Conservation (phyloP, 768 basidiomycete species). For the Boletus vinaceobasis region DNA sequence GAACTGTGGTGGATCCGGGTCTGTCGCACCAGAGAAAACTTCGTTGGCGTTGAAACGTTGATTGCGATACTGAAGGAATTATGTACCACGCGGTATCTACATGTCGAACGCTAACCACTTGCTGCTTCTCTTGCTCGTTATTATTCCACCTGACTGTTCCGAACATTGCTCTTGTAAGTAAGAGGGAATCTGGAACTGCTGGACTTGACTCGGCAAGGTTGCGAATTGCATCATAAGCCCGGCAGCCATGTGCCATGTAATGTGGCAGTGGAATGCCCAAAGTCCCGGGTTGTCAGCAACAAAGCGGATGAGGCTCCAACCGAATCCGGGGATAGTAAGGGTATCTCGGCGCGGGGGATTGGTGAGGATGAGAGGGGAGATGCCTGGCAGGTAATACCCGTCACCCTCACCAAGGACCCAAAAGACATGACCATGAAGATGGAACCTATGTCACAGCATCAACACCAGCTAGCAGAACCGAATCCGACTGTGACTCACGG, state of each 20-base stretch:
- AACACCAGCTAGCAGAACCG: background rate
- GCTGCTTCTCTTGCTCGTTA: conserved; percentile 18
- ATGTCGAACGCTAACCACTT: conserved; percentile 18
- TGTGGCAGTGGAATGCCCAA: conserved; percentile 47
- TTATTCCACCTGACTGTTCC: conserved; percentile 27
- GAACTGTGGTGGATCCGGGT: background rate
- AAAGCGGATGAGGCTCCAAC: conserved; percentile 38
- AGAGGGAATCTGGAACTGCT: conserved; percentile 33
- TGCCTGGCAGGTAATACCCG: conserved; percentile 31
- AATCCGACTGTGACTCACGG: conserved; percentile 18
- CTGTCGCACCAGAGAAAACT: background rate
- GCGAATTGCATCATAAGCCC: conserved; percentile 42
- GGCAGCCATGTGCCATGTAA: conserved; percentile 38
- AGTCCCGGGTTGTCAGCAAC: conserved; percentile 43
- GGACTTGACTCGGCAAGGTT: conserved; percentile 34
- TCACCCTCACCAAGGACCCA: conserved; percentile 35
- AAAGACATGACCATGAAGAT: conserved; percentile 38
- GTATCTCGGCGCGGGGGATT: conserved; percentile 44
- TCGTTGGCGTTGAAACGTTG: background rate
- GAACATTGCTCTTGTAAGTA: conserved; percentile 34
- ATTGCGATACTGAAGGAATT: background rate
- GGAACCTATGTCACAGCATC: conserved; percentile 26
- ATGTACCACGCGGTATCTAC: background rate
- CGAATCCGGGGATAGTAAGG: conserved; percentile 37
- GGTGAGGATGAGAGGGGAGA: conserved; percentile 28